Base-by-base conservation (phyloP, 257 asterid genomes). In the Penstemon eatonii region DNA sequence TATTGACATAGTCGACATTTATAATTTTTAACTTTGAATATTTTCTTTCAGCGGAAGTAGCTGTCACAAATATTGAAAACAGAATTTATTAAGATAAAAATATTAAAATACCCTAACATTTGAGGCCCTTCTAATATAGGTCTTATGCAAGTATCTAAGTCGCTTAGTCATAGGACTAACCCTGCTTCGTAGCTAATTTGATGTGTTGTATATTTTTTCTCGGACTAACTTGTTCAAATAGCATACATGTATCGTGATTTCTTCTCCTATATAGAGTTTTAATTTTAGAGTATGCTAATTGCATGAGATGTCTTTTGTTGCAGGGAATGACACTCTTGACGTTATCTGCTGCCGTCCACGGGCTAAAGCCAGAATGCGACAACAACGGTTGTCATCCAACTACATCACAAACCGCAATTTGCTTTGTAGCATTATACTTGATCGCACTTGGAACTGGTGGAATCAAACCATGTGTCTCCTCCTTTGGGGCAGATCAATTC, bases 391-490 rank as follows among this genome's bases (percentile, higher is more conserved):
- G 96, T 69, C 74, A 85, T 71, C 84, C 98, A 1, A 87, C 87
- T 0, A 9, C 61, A 5, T 36, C 78, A 13, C 97, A 92, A 66
- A 73, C 81, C 0, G 84, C 84, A 0, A 47, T 71, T 3, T 55
- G 59, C 75, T 92, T 83, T 63, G 8, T 75, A 8, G 84, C 98
- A 0, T 53, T 92, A 4, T 92, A 92, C 86, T 56, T 89, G 69
- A 86, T 88, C 9, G 98, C 96, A 0, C 78, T 92, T 0, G 98
- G 96, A 11, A 92, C 98, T 0, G 98, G 98, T 5, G 98, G 98
- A 5, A 92, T 92, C 84, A 92, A 90, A 56, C 98, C 98, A 0
- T 92, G 98, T 5, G 96, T 92, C 57, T 90, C 97, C 59, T 81
- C 98, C 19, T 92, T 90, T 12, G 98, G 96, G 3, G 97, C 98